Evolutionary conservation across 1,284 basidiomycete species (phyloP).

Genomic region (Cryptococcus neoformans): DNA sequence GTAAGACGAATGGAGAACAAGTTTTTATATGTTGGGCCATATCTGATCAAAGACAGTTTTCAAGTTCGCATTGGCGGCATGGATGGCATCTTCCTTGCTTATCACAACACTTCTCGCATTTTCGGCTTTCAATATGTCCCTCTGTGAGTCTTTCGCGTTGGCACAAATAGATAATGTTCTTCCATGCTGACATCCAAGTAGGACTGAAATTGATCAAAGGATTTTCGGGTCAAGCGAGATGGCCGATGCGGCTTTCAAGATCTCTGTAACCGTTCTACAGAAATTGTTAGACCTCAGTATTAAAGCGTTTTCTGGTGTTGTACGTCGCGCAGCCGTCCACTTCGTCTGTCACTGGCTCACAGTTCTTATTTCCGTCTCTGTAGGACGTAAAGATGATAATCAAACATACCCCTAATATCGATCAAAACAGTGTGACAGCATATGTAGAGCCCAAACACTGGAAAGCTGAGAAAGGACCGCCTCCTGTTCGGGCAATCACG

Average conservation of each 20-base stretch:
- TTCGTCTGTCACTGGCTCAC: background rate
- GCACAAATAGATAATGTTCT: background rate
- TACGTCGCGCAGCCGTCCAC: constrained; percentile 38
- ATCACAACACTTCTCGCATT: constrained; percentile 84
- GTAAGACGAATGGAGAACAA: constrained; percentile 47
- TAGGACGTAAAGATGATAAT: constrained; percentile 47
- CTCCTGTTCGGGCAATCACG: constrained; percentile 52
- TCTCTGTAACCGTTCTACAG: constrained; percentile 74
- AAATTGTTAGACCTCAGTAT: constrained; percentile 62
- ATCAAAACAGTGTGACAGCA: constrained; percentile 55
- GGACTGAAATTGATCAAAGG: constrained; percentile 76
- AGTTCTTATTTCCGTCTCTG: background rate
- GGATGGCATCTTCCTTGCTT: constrained; percentile 94
- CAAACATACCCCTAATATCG: constrained; percentile 58
- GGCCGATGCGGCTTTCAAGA: constrained; percentile 73
- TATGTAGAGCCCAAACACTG: constrained; percentile 65
- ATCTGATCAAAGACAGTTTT: constrained; percentile 57
- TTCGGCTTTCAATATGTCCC: constrained; percentile 96
- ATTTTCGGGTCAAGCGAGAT: constrained; percentile 65
- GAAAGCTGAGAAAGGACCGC: constrained; percentile 36
- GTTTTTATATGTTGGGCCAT: background rate
- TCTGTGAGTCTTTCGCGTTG: constrained; percentile 46
- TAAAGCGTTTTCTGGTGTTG: constrained; percentile 64
- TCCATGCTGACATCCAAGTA: constrained; percentile 2
- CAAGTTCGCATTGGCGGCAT: constrained; percentile 96